phyloP scores from a whole-genome alignment of 1,284 basidiomycete species.

The Blastosporella zonata region DNA sequence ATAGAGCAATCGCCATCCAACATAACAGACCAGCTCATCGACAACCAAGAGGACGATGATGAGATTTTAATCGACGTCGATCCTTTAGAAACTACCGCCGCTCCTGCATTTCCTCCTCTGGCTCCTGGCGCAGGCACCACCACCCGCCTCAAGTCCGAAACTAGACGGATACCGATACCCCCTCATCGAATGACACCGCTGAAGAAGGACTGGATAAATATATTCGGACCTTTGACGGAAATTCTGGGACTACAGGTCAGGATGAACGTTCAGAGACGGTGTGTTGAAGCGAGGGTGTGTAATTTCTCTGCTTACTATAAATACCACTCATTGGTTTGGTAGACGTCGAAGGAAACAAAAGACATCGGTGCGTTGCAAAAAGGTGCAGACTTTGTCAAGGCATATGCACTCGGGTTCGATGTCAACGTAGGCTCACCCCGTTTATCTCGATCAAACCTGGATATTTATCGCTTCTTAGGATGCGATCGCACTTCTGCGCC shows the following conservation, averaged over 20 bases:
- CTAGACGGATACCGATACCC: conserved; percentile 83
- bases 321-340: conserved; percentile 1
- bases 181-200: conserved; percentile 97
- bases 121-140: conserved; percentile 55
- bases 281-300: conserved; percentile 89
- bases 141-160: conserved; percentile 70
- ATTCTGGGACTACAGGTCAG: conserved; percentile 92
- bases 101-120: conserved; percentile 66
- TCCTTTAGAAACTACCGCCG: conserved; percentile 40
- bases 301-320: not conserved
- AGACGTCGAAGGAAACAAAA: conserved; percentile 95
- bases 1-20: conserved; percentile 15
- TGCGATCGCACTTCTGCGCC: conserved; percentile 88
- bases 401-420: conserved; percentile 92
- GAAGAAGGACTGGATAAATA: conserved; percentile 96
- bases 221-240: conserved; percentile 96
- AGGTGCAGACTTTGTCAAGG: conserved; percentile 97
- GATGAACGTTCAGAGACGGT: conserved; percentile 90
- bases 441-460: conserved; percentile 8
- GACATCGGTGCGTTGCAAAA: conserved; percentile 92
- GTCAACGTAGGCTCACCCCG: conserved; percentile 74
- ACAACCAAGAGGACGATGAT: conserved; percentile 42
- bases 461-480: conserved; percentile 55
- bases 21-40: conserved; percentile 16
- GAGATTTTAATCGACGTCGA: conserved; percentile 63